Evolutionary conservation across 179 eudicot species (phyloP).

Genomic region (Actinidia chinensis): DNA sequence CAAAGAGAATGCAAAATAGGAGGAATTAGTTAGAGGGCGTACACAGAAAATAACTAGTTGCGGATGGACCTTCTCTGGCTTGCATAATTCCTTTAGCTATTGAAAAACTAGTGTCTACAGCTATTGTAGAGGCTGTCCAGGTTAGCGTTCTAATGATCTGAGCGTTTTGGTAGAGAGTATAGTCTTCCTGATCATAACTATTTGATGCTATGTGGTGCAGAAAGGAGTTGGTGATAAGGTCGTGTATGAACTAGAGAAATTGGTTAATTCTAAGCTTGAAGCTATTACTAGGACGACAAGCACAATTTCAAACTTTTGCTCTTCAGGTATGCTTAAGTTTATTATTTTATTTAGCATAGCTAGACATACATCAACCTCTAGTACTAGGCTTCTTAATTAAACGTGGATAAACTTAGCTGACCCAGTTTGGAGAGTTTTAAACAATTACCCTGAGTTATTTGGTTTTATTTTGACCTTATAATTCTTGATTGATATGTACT

Average conservation of each 20-base stretch:
- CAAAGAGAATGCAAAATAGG: constrained; percentile 77
- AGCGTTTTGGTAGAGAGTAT: neutral
- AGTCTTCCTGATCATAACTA: neutral
- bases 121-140: constrained; percentile 82
- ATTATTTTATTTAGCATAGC: too few species aligned
- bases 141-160: constrained; percentile 32
- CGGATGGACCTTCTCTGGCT: constrained; percentile 65
- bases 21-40: constrained; percentile 63
- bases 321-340: constrained; percentile 56
- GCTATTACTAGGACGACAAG: constrained; percentile 79
- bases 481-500: too few species aligned
- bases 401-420: too few species aligned
- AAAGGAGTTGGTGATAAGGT: constrained; percentile 91
- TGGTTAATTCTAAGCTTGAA: constrained; percentile 75
- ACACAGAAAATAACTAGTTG: constrained; percentile 60
- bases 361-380: too few species aligned
- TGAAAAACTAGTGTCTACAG: constrained; percentile 65
- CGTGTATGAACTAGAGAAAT: constrained; percentile 74
- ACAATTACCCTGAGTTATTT: too few species aligned
- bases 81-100: constrained; percentile 64
- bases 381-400: too few species aligned
- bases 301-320: constrained; percentile 85
- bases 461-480: too few species aligned
- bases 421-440: too few species aligned
- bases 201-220: constrained; percentile 39